These are phyloP conservation scores for Euphorbia corollata DNA, from an alignment of 441 rosid genomes.

Conservation along the genomic window DNA sequence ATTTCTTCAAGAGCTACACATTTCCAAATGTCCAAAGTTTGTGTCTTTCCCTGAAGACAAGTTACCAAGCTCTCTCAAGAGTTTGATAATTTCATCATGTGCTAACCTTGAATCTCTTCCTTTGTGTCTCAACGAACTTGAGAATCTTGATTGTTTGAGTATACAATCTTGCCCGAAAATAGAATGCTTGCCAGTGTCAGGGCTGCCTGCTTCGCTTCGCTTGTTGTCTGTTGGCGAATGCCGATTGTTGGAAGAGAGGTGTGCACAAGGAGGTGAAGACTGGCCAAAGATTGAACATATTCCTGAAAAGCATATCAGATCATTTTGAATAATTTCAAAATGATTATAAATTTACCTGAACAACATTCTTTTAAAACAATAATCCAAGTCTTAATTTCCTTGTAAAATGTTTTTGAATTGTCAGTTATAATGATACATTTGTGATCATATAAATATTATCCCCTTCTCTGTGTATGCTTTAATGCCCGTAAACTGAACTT, in stretches of 20 bases:
- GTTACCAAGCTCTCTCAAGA: slow-evolving; percentile 26
- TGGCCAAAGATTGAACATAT: slow-evolving; percentile 26
- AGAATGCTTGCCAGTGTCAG: slow-evolving; percentile 21
- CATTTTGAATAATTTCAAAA: slow-evolving; percentile 4
- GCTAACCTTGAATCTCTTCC: slow-evolving; percentile 31
- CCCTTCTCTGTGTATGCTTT: no score
- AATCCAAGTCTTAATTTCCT: no score
- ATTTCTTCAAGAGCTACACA: slow-evolving; percentile 15
- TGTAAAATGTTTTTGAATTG: no score
- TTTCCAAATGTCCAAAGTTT: slow-evolving; percentile 19
- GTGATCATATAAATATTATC: no score
- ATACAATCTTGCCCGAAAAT: slow-evolving; percentile 21
- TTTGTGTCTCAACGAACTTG: slow-evolving; percentile 21
- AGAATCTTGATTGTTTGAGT: slow-evolving; percentile 18
- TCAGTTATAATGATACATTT: no score
- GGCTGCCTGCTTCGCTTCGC: slow-evolving; percentile 18
- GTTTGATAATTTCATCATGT: slow-evolving; percentile 27
- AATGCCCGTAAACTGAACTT: no score
- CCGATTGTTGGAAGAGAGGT: slow-evolving; percentile 20
- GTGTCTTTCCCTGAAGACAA: slow-evolving; percentile 25
- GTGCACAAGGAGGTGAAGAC: slow-evolving; percentile 21
- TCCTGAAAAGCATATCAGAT: slow-evolving; percentile 16
- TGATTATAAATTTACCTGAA: background rate
- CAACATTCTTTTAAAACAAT: no score
- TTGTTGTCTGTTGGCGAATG: slow-evolving; percentile 19